Conservation (phyloP, 805 yeast genomes). For the Saccharomycopsis babjevae region DNA sequence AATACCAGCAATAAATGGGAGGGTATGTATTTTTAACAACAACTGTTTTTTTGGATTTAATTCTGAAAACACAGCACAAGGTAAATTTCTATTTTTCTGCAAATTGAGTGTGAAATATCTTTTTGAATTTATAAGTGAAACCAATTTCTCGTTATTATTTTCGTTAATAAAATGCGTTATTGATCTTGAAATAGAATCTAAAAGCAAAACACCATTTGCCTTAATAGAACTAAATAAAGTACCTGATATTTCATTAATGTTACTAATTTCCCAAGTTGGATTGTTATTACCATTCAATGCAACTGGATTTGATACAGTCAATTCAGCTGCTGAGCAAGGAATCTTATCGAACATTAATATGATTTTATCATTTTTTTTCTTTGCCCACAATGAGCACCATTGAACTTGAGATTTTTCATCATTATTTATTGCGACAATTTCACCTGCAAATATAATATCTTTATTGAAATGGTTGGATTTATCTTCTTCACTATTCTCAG, state of each 20-base stretch:
- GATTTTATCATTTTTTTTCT: slow-evolving; percentile 55
- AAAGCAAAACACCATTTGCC: slow-evolving; percentile 18
- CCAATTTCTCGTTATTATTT: slow-evolving; percentile 18
- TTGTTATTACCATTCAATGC: background rate
- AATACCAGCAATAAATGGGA: slow-evolving; percentile 84
- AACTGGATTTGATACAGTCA: slow-evolving; percentile 29
- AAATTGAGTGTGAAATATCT: slow-evolving; percentile 53
- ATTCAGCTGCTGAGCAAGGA: slow-evolving; percentile 57
- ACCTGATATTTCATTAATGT: slow-evolving; percentile 19
- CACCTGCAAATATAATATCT: slow-evolving; percentile 67
- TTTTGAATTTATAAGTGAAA: slow-evolving; percentile 33
- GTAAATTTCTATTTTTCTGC: slow-evolving; percentile 38
- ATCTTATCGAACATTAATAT: slow-evolving; percentile 85
- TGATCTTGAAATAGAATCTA: slow-evolving; percentile 10
- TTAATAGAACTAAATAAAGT: slow-evolving; percentile 7
- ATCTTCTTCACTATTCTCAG: slow-evolving; percentile 11
- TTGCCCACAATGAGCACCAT: slow-evolving; percentile 91
- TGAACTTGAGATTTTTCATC: slow-evolving; percentile 44
- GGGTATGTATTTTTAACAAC: slow-evolving; percentile 58
- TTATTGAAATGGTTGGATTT: slow-evolving; percentile 22
- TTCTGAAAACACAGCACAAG: slow-evolving; percentile 64
- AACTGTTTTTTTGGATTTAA: slow-evolving; percentile 42
- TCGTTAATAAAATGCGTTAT: background rate
- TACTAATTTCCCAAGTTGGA: slow-evolving; percentile 19
- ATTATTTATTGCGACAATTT: slow-evolving; percentile 61